Conservation (phyloP, 2,329 filamentous ascomycete genomes). For the Epichloe glyceriae region DNA sequence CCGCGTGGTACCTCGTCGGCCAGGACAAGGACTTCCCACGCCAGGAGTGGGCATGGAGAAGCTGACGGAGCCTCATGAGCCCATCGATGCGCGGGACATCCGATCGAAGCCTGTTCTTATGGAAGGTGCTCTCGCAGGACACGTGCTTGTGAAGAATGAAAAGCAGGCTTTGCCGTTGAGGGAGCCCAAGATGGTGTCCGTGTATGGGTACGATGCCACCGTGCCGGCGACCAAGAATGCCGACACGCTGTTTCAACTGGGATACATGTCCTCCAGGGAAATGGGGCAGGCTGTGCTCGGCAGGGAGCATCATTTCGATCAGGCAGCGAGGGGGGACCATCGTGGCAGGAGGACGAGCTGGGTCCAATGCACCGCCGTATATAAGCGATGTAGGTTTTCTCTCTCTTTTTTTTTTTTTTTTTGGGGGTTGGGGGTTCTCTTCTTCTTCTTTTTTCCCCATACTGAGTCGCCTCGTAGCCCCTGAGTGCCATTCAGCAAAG, state of each 20-base stretch:
- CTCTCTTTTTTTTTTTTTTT: too few relatives aligned
- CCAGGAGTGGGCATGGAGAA: slow-evolving; percentile 47
- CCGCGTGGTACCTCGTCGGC: slow-evolving; percentile 44
- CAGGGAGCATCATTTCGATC: slow-evolving; percentile 30
- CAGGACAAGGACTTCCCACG: slow-evolving; percentile 32
- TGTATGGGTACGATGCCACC: slow-evolving; percentile 53
- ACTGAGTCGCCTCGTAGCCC: slow-evolving; percentile 23
- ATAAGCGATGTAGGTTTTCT: slow-evolving; percentile 29
- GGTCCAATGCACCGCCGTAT: slow-evolving; percentile 36
- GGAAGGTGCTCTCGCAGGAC: slow-evolving; percentile 45
- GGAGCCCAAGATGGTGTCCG: slow-evolving; percentile 40
- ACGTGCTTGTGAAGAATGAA: slow-evolving; percentile 67
- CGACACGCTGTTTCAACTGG: slow-evolving; percentile 29
- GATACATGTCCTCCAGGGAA: slow-evolving; percentile 33
- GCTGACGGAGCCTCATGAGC: slow-evolving; percentile 32
- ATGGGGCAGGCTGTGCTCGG: slow-evolving; percentile 32
- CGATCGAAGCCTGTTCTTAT: slow-evolving; percentile 30
- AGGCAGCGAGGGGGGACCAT: slow-evolving; percentile 40
- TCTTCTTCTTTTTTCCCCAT: neutral
- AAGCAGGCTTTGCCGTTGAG: slow-evolving; percentile 48
- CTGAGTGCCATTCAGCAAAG: slow-evolving; percentile 44
- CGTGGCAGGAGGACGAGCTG: slow-evolving; percentile 37
- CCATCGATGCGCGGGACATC: slow-evolving; percentile 36
- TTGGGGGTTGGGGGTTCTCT: too few relatives aligned
- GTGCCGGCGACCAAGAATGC: slow-evolving; percentile 34